Conservation (phyloP, 139 green algal species). For the Trebouxia sp. region DNA sequence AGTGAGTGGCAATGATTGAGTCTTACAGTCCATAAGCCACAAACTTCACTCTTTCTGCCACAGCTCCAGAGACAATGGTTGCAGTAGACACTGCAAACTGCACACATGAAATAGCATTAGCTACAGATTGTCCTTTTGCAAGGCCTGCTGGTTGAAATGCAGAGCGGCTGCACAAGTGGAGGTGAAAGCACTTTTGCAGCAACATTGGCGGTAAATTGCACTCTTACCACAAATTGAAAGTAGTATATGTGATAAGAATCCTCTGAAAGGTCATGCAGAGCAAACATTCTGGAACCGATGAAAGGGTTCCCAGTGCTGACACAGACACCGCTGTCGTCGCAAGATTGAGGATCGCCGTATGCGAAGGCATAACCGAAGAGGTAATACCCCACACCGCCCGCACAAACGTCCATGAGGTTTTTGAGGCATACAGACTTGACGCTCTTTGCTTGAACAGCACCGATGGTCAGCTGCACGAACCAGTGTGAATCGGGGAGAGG, state of each 20-base stretch:
- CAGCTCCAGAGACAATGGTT: slow-evolving; percentile 75
- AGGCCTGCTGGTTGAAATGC: no score
- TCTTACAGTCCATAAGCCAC: slow-evolving; percentile 28
- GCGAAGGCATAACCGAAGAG: slow-evolving; percentile 51
- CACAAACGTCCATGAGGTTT: slow-evolving; percentile 54
- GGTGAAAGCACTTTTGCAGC: no score
- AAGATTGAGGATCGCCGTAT: slow-evolving; percentile 30
- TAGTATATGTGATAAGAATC: slow-evolving; percentile 30
- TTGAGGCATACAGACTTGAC: slow-evolving; percentile 55
- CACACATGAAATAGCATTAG: not conserved
- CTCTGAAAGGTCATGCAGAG: not conserved
- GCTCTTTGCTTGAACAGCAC: slow-evolving; percentile 55
- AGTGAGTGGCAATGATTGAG: not conserved
- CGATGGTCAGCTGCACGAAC: slow-evolving; percentile 35
- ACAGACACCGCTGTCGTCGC: not conserved
- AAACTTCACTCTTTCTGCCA: slow-evolving; percentile 58
- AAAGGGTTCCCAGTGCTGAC: slow-evolving; percentile 32
- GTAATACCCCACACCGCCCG: slow-evolving; percentile 39
- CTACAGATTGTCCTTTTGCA: not conserved
- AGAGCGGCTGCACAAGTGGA: no score
- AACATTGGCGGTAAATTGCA: no score
- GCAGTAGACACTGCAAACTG: slow-evolving; percentile 65
- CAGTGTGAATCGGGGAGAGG: not conserved
- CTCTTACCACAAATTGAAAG: slow-evolving; percentile 53
- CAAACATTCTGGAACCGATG: slow-evolving; percentile 37